A percentile compares a stretch with the other conserved stretches of the same genome.
These are phyloP conservation scores for Glycine tomentella DNA, from an alignment of 306 rosid genomes.

Conservation along the genomic window DNA sequence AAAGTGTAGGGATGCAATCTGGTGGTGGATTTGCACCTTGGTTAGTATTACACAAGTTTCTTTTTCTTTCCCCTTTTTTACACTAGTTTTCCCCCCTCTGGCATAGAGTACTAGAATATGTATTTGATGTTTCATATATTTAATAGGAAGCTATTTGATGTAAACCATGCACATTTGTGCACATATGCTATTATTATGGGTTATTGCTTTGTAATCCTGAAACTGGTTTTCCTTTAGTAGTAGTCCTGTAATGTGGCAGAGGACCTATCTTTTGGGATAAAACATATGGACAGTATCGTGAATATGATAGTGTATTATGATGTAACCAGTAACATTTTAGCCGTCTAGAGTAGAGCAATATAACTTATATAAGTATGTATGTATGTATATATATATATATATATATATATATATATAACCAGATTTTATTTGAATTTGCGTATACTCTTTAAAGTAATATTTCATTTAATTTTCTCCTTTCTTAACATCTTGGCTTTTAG, in stretches of 20 bases:
- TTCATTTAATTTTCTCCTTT: neutral
- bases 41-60: conserved; percentile 56
- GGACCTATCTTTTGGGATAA: neutral
- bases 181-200: conserved; percentile 10
- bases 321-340: neutral
- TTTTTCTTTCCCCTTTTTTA: neutral
- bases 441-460: neutral
- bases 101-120: conserved; percentile 27
- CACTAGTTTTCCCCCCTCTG: neutral
- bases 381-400: no score
- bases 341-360: conserved; percentile 6
- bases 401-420: neutral
- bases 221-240: conserved; percentile 13
- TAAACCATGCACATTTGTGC: neutral
- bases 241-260: conserved; percentile 2
- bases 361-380: neutral
- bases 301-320: neutral
- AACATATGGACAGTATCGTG: neutral
- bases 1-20: conserved; percentile 60
- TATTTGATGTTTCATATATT: conserved; percentile 4
- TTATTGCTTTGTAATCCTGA: conserved; percentile 9
- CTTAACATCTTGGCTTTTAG: conserved; percentile 18
- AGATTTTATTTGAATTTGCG: neutral
- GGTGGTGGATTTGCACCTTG: conserved; percentile 71
- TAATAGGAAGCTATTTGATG: neutral